Conservation (phyloP, 1,284 basidiomycete species). For the Papiliotrema laurentii region DNA sequence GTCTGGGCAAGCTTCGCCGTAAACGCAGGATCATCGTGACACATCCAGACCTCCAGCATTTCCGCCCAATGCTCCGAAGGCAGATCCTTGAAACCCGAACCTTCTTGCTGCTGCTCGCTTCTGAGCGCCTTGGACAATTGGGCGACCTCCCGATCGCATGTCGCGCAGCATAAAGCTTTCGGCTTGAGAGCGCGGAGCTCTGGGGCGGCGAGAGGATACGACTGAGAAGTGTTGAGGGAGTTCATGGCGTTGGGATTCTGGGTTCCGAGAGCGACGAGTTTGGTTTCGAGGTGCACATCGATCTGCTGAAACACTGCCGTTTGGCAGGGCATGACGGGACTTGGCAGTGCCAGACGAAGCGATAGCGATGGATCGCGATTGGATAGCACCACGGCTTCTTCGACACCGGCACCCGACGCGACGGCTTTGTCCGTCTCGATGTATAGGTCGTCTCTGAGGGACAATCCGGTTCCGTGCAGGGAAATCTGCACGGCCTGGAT, state of each 20-base stretch:
- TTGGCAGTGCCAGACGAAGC: conserved; percentile 62
- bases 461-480: conserved; percentile 34
- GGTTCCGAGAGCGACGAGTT: conserved; percentile 51
- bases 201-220: conserved; percentile 33
- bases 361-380: conserved; percentile 60
- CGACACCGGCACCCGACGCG: conserved; percentile 44
- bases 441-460: conserved; percentile 20
- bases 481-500: conserved; percentile 70
- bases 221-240: conserved; percentile 26
- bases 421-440: conserved; percentile 30
- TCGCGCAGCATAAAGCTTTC: conserved; percentile 34
- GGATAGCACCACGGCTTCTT: conserved; percentile 59
- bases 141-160: conserved; percentile 63
- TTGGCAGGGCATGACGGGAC: conserved; percentile 58
- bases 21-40: conserved; percentile 81
- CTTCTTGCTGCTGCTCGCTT: conserved; percentile 56
- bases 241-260: conserved; percentile 15
- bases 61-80: conserved; percentile 97
- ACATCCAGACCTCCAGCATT: conserved; percentile 97
- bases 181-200: conserved; percentile 34
- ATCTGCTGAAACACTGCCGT: conserved; percentile 55
- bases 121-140: conserved; percentile 53
- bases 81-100: conserved; percentile 64
- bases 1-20: conserved; percentile 64
- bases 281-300: conserved; percentile 63